Conservation (phyloP, 2,329 filamentous ascomycete genomes). For the Colletotrichum sp. region DNA sequence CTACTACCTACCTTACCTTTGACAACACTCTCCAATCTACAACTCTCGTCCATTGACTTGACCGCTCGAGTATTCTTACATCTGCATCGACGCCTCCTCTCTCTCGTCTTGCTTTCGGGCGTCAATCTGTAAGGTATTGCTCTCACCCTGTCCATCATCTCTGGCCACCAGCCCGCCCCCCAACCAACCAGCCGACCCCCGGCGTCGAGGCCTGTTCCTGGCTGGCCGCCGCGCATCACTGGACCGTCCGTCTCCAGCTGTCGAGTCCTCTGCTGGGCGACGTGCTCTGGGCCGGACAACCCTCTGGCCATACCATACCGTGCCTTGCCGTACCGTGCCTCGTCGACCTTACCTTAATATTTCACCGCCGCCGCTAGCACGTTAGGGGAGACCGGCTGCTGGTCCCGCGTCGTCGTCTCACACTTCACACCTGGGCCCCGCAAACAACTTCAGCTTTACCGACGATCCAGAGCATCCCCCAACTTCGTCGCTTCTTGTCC, state of each 20-base stretch:
- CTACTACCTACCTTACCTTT: background rate
- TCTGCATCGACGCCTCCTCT: background rate
- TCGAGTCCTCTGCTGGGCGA: background rate
- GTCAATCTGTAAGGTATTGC: background rate
- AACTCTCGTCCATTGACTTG: background rate
- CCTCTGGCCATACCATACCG: background rate
- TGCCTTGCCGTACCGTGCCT: background rate
- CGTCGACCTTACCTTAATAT: conserved; percentile 13
- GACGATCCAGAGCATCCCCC: conserved; percentile 17
- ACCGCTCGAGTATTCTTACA: background rate
- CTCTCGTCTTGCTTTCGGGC: background rate
- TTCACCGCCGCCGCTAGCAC: conserved; percentile 22
- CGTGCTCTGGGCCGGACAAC: conserved; percentile 4
- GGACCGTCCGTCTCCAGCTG: conserved; percentile 20
- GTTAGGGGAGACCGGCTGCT: conserved; percentile 21
- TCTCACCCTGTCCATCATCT: background rate
- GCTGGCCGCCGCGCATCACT: conserved; percentile 15
- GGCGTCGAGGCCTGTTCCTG: conserved; percentile 15
- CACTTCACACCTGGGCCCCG: conserved; percentile 24
- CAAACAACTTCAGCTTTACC: conserved; percentile 24
- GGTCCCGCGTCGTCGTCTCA: conserved; percentile 24
- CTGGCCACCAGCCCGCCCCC: background rate
- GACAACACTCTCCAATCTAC: background rate
- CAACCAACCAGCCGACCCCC: background rate
- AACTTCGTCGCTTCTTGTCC: conserved; percentile 2